phyloP scores from a whole-genome alignment of 768 basidiomycete genomes.

The Hemileccinum impolitum region DNA sequence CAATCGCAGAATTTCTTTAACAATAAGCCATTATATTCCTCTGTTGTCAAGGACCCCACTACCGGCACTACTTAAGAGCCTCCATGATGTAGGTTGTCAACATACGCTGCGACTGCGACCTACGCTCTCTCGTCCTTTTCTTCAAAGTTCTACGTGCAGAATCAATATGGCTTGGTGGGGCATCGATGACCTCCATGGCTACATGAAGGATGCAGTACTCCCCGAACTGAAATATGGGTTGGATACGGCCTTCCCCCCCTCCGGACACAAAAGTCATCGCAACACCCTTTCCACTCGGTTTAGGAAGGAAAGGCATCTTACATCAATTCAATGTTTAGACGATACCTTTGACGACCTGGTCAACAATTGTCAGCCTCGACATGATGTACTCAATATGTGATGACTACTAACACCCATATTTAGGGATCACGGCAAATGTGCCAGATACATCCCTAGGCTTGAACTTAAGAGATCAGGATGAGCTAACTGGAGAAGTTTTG shows the following conservation, averaged over 20 bases:
- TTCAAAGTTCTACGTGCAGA: background rate
- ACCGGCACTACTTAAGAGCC: slow-evolving; percentile 15
- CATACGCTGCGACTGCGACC: background rate
- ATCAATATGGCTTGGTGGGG: slow-evolving; percentile 26
- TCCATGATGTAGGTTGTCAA: slow-evolving; percentile 1
- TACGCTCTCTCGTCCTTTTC: background rate
- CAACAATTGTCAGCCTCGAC: slow-evolving; percentile 25
- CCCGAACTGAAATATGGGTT: slow-evolving; percentile 31
- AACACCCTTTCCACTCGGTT: slow-evolving; percentile 34
- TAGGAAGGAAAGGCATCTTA: slow-evolving; percentile 30
- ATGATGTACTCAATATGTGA: background rate
- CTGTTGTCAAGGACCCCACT: slow-evolving; percentile 18
- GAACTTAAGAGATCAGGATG: slow-evolving; percentile 23
- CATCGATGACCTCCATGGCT: slow-evolving; percentile 32
- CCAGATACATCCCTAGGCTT: slow-evolving; percentile 28
- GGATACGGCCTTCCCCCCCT: slow-evolving; percentile 17
- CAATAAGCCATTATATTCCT: slow-evolving; percentile 21
- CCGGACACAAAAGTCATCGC: slow-evolving; percentile 34
- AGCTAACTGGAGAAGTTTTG: slow-evolving; percentile 25
- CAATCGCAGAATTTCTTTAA: background rate
- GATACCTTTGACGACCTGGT: slow-evolving; percentile 28
- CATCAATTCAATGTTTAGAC: slow-evolving; percentile 25
- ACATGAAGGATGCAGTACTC: slow-evolving; percentile 33
- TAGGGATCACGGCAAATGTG: slow-evolving; percentile 29
- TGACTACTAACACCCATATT: slow-evolving; percentile 1